phyloP scores from a whole-genome alignment of 176 grass and related monocot genomes.

The Ananas comosus region DNA sequence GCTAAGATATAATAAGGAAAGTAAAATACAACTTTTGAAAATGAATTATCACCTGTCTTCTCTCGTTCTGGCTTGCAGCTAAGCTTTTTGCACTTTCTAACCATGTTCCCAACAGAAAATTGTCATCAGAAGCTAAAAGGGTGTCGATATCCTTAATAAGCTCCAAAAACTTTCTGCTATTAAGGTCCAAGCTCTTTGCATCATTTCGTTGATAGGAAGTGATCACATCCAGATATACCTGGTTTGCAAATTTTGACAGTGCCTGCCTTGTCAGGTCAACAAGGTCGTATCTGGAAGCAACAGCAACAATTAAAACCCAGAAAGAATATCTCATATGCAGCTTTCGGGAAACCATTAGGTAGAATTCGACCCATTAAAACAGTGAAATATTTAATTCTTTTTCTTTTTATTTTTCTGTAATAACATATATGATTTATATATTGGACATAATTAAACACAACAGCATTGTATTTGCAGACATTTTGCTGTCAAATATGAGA shows the following conservation, averaged over 20 bases:
- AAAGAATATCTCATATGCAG: background rate
- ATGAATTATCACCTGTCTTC: slow-evolving; percentile 44
- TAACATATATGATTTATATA: background rate
- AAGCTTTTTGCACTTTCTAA: slow-evolving; percentile 80
- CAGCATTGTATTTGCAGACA: background rate
- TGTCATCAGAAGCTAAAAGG: slow-evolving; percentile 73
- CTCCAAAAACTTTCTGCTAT: slow-evolving; percentile 65
- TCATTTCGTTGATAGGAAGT: slow-evolving; percentile 50
- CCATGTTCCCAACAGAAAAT: slow-evolving; percentile 91
- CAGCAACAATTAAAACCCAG: background rate
- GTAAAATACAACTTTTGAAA: slow-evolving; percentile 14
- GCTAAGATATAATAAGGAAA: background rate
- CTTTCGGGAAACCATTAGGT: background rate
- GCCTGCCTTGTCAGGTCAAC: slow-evolving; percentile 82
- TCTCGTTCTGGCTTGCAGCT: slow-evolving; percentile 37
- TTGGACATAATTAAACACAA: background rate
- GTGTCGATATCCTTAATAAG: slow-evolving; percentile 71
- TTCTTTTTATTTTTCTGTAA: background rate
- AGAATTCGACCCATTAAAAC: background rate
- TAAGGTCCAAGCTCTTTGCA: slow-evolving; percentile 30
- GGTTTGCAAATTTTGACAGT: slow-evolving; percentile 87
- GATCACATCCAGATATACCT: slow-evolving; percentile 65
- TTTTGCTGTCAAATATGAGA: background rate
- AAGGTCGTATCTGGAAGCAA: slow-evolving; percentile 68
- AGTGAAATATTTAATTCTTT: background rate